Conservation (phyloP, 1,284 basidiomycete species). For the Cryptococcus maquisensis region DNA sequence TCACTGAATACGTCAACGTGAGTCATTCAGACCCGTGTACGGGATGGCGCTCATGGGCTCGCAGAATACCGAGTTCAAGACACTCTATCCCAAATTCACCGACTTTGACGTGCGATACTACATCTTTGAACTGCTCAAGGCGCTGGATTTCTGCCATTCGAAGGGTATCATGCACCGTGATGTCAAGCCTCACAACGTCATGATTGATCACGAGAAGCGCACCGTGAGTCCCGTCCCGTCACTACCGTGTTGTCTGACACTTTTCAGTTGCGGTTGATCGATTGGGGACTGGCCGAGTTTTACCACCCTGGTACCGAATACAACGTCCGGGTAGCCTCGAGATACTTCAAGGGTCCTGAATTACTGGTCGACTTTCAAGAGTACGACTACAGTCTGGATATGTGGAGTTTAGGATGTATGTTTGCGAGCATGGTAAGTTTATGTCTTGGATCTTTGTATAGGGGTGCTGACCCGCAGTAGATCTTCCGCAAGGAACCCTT, state of each 20-base stretch:
- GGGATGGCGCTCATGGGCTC: neutral
- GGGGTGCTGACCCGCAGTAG: slow-evolving; percentile 50
- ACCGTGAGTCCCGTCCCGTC: slow-evolving; percentile 57
- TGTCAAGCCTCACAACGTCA: slow-evolving; percentile 98
- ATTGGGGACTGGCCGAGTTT: slow-evolving; percentile 99
- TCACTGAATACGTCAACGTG: slow-evolving; percentile 93
- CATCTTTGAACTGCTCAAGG: slow-evolving; percentile 95
- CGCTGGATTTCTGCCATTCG: slow-evolving; percentile 95
- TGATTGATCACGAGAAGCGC: slow-evolving; percentile 97
- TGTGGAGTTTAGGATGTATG: slow-evolving; percentile 99
- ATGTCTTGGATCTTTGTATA: neutral
- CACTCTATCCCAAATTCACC: slow-evolving; percentile 89
- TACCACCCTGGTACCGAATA: slow-evolving; percentile 97
- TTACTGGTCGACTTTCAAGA: slow-evolving; percentile 97
- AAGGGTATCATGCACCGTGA: slow-evolving; percentile 99
- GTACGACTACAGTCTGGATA: slow-evolving; percentile 93
- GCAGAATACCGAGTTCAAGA: slow-evolving; percentile 92
- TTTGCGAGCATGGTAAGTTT: slow-evolving; percentile 91
- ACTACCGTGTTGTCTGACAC: neutral
- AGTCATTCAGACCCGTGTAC: slow-evolving; percentile 8
- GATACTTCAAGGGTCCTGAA: slow-evolving; percentile 98
- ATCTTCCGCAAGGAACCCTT: slow-evolving; percentile 99
- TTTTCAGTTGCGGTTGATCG: slow-evolving; percentile 80
- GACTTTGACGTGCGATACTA: slow-evolving; percentile 96
- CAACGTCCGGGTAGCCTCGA: slow-evolving; percentile 94